Evolutionary conservation across 1,284 basidiomycete species (phyloP).

Genomic region (Porodaedalea pini): DNA sequence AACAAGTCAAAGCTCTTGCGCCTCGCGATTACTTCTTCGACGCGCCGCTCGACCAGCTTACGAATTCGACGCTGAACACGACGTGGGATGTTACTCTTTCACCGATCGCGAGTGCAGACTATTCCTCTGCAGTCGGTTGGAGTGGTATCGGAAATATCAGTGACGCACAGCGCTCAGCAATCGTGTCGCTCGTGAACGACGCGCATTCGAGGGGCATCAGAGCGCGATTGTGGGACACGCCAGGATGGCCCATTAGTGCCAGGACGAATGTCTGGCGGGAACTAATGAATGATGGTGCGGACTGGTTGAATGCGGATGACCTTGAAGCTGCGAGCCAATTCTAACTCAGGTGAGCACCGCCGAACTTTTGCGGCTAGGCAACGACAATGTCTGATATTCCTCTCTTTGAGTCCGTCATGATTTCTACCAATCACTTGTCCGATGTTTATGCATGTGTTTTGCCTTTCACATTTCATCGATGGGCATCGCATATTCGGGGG

Average conservation of each 20-base stretch:
- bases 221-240: conserved; percentile 53
- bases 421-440: background rate
- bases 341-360: conserved; percentile 24
- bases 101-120: conserved; percentile 51
- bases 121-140: conserved; percentile 45
- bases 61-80: conserved; percentile 34
- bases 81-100: conserved; percentile 43
- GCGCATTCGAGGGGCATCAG: conserved; percentile 45
- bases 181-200: conserved; percentile 39
- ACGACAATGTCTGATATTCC: too few relatives aligned
- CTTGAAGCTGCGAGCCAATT: conserved; percentile 43
- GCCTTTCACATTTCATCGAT: too few relatives aligned
- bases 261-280: conserved; percentile 43
- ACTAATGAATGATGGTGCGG: conserved; percentile 41
- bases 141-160: conserved; percentile 43
- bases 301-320: conserved; percentile 56
- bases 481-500: too few relatives aligned
- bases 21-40: conserved; percentile 54
- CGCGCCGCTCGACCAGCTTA: conserved; percentile 45
- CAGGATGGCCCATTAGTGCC: conserved; percentile 46
- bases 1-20: conserved; percentile 40
- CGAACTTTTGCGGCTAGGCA: background rate
- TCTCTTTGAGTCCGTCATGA: too few relatives aligned
- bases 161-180: conserved; percentile 35
- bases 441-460: too few relatives aligned